phyloP scores from a whole-genome alignment of 768 basidiomycete genomes.

The Boletus tylopilopsis region DNA sequence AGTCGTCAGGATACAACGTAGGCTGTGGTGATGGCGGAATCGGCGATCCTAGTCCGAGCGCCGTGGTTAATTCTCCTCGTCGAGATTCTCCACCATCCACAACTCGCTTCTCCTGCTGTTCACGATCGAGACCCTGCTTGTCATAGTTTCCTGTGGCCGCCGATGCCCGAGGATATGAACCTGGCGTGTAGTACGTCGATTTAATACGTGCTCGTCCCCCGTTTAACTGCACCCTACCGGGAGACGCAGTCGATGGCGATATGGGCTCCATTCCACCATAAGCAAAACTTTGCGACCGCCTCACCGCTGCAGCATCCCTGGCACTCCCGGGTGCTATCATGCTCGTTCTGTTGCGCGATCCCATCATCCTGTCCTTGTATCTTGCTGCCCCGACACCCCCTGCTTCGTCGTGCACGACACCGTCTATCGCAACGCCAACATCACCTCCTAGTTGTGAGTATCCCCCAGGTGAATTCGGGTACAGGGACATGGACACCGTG shows the following conservation, averaged over 20 bases:
- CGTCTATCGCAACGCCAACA: conserved; percentile 36
- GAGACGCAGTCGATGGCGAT: conserved; percentile 37
- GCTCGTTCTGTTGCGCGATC: conserved; percentile 20
- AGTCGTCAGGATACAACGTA: conserved; percentile 70
- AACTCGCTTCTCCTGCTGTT: conserved; percentile 29
- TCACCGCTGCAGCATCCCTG: conserved; percentile 22
- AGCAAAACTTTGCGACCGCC: conserved; percentile 37
- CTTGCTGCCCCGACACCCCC: conserved; percentile 32
- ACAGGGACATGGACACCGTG: conserved; percentile 44
- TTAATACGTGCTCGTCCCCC: conserved; percentile 66
- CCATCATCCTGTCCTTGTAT: conserved; percentile 32
- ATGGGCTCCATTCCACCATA: conserved; percentile 53
- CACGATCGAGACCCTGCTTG: conserved; percentile 34
- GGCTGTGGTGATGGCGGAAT: conserved; percentile 53
- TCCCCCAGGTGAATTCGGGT: conserved; percentile 40
- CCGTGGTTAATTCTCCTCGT: conserved; percentile 39
- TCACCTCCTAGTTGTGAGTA: conserved; percentile 21
- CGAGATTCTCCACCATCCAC: conserved; percentile 43
- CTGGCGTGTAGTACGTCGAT: conserved; percentile 60
- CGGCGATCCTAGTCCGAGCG: conserved; percentile 34
- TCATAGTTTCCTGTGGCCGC: conserved; percentile 35
- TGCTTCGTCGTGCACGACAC: conserved; percentile 41
- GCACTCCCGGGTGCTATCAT: conserved; percentile 15
- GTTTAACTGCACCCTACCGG: conserved; percentile 21
- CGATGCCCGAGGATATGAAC: conserved; percentile 53